A percentile compares a stretch with the other conserved stretches of the same genome.
phyloP scores from a whole-genome alignment of 2,329 filamentous ascomycete genomes.

The Fusarium begoniae region DNA sequence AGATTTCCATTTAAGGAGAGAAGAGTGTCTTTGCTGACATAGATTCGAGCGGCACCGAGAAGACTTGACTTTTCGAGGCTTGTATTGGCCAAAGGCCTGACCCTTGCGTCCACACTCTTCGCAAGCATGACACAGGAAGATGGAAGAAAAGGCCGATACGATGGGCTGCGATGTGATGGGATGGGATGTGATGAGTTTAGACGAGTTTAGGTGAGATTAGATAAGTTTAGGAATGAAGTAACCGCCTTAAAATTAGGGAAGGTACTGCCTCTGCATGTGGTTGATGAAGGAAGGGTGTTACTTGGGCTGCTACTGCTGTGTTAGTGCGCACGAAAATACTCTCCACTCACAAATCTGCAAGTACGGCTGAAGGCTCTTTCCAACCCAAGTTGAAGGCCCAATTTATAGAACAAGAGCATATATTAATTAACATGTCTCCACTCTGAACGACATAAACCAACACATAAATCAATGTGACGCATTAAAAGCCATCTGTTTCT shows the following conservation, averaged over 20 bases:
- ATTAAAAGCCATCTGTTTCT: not conserved
- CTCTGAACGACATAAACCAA: not conserved
- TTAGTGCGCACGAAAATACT: not conserved
- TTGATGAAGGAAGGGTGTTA: not conserved
- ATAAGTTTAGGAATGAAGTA: not conserved
- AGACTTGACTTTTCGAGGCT: conserved; percentile 54
- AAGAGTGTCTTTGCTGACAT: conserved; percentile 58
- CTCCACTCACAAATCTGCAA: not conserved
- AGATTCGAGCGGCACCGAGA: conserved; percentile 56
- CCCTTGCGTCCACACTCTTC: conserved; percentile 51
- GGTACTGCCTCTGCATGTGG: not conserved
- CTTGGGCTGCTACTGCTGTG: not conserved
- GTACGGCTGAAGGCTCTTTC: not conserved
- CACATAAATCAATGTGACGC: not conserved
- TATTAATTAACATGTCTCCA: not conserved
- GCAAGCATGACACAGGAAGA: conserved; percentile 42
- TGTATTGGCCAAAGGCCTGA: conserved; percentile 53
- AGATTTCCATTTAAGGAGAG: conserved; percentile 55
- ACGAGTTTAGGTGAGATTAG: not conserved
- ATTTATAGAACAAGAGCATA: not conserved
- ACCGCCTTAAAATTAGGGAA: not conserved
- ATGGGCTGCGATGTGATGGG: not conserved
- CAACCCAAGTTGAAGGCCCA: not conserved
- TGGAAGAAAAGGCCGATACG: not conserved
- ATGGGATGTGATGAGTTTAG: not conserved